A percentile compares a stretch with the other conserved stretches of the same genome.
These are phyloP conservation scores for Colletotrichum brevisporum DNA, from an alignment of 2,329 filamentous ascomycete genomes.

Conservation along the genomic window DNA sequence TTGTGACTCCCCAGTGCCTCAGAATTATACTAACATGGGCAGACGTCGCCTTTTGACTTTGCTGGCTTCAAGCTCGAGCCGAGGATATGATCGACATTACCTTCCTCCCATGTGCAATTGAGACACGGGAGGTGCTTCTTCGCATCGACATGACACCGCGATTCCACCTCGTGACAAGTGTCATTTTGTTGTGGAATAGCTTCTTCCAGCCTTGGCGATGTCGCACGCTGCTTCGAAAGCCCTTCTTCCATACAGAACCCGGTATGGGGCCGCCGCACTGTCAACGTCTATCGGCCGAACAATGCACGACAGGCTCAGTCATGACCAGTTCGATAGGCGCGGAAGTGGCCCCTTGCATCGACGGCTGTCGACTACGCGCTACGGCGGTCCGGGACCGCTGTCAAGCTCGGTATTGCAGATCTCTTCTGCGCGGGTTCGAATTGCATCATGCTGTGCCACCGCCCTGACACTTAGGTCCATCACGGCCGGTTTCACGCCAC, in stretches of 20 bases:
- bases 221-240: slow-evolving; percentile 15
- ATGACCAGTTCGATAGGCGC: neutral
- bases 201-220: slow-evolving; percentile 28
- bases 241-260: neutral
- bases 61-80: neutral
- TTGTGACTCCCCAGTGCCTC: neutral
- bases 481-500: slow-evolving; percentile 22
- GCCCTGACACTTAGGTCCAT: slow-evolving; percentile 28
- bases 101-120: neutral
- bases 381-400: slow-evolving; percentile 16
- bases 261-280: neutral
- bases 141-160: slow-evolving; percentile 8
- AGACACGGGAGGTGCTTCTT: neutral
- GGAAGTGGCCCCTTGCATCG: neutral
- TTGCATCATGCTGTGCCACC: slow-evolving; percentile 32
- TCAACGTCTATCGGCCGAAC: slow-evolving; percentile 10
- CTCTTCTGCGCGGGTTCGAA: slow-evolving; percentile 26
- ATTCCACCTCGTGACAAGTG: slow-evolving; percentile 19
- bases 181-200: slow-evolving; percentile 2
- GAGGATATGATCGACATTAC: neutral
- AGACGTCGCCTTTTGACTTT: neutral
- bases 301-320: neutral
- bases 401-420: slow-evolving; percentile 30
- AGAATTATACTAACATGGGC: neutral
- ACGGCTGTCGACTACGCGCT: slow-evolving; percentile 11